Base-by-base conservation (phyloP, 2,329 filamentous ascomycete genomes). In the Monosporascus ibericus region DNA sequence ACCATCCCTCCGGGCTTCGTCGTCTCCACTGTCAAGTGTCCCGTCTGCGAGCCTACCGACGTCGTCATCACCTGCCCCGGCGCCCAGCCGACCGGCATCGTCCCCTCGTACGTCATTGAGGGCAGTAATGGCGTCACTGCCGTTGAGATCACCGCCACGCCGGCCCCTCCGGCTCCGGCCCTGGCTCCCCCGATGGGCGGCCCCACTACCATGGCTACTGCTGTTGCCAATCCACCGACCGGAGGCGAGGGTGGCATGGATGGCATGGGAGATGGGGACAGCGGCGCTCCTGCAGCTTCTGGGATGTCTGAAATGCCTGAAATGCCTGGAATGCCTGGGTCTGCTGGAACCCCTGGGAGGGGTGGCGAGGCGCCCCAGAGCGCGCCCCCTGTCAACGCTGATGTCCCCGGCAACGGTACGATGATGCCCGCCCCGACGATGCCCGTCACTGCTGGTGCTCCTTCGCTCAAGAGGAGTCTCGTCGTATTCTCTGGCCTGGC, bases 31-130 rank as follows among this genome's bases (percentile, higher is more conserved):
- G 67, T 73, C 51, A 58, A 58, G 51, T 73, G 70, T 60, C 52
- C 58, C 39, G 58, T 55, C 51, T 72, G 70, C 59, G 55, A 61
- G 44, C 53, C 63, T 17, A 64, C 60, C 20, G 63, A 70, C 34
- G 60, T 67, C 51, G 60, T 59, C 34, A 71, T 73, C 63, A 72
- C 70, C 37, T 71, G 66, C 58, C 70, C 70, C 46, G 63, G 64
- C 46, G 63, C 61, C 25, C 60, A 67, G 44, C 65, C 65, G 42
- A 66, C 64, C 6, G 65, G 56, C 30, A 54, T 24, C 24, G 42
- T 17, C 42, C 24, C 61, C 57, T 18, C 59, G 5, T 63, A 66
- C 49, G 54, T 57, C 38, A 61, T 72, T 57, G 54, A 60, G 14
- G 68, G 68, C 51, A 34, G 30, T 14, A 68, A 72, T 56, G 70